Base-by-base conservation (phyloP, 2,329 filamentous ascomycete genomes). In the Penicillium sp. region DNA sequence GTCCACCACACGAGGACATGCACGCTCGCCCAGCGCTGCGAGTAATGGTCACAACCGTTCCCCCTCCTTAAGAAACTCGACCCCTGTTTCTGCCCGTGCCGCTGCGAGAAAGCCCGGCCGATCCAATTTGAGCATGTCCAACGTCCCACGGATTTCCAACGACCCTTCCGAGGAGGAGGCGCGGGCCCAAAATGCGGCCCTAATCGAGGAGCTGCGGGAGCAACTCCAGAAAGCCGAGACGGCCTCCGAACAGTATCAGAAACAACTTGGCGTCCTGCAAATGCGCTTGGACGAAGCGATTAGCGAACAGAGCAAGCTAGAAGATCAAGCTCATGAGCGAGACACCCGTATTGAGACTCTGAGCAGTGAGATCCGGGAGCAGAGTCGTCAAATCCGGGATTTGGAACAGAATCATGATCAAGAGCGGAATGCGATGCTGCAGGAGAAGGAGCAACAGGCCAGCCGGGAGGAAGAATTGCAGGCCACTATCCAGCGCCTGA, bases 401-500 rank as follows among this genome's bases (percentile, higher is more conserved):
- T 87, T 97, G 79, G 93, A 97, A 75, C 87, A 88, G 62, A 93
- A 96, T 63, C 96, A 96, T 74, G 93, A 98, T 74, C 87, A 90
- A 45, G 95, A 99, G 77, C 86, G 91, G 61, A 90, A 88, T 69
- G 87, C 90, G 54, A 90, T 93, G 78, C 87, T 91, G 70, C 91
- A 93, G 76, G 93, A 98, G 74, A 95, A 96, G 78, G 93, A 97
- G 64, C 91, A 96, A 66, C 89, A 93, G 76, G 82, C 84, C 54
- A 89, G 88, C 65, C 84, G 88, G 56, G 92, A 97, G 71, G 92
- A 96, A 70, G 92, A 96, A 74, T 87, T 98, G 84, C 91, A 96
- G 75, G 82, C 85, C 56, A 89, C 93, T 54, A 95, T 98, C 69
- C 91, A 96, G 77, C 84, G 93, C 54, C 80, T 99, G 66, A 98